phyloP scores from a whole-genome alignment of 805 yeast genomes.

The Candida patagonica region DNA sequence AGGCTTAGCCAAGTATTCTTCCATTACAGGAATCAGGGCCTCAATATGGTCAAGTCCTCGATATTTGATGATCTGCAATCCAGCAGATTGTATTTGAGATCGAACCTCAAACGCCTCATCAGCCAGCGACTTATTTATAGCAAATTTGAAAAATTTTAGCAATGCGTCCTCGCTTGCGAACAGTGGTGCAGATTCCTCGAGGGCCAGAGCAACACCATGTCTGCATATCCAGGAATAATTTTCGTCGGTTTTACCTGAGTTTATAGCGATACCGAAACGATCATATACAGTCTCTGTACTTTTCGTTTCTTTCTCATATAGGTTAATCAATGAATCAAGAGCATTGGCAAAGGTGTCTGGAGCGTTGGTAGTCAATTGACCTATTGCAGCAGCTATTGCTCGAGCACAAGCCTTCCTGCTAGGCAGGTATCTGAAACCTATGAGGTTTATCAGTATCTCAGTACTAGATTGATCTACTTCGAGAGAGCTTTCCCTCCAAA shows the following conservation, averaged over 20 bases:
- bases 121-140: conserved; percentile 47
- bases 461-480: conserved; percentile 39
- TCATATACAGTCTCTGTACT: conserved; percentile 76
- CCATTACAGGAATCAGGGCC: conserved; percentile 71
- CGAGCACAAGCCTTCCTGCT: conserved; percentile 64
- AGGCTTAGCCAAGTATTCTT: conserved; percentile 35
- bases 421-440: conserved; percentile 52
- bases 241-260: conserved; percentile 35
- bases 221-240: conserved; percentile 80
- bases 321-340: conserved; percentile 39
- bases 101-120: conserved; percentile 67
- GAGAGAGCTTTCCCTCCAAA: conserved; percentile 72
- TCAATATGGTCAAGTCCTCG: conserved; percentile 65
- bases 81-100: conserved; percentile 84
- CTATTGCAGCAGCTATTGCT: conserved; percentile 54
- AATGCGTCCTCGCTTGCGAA: conserved; percentile 35
- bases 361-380: conserved; percentile 17
- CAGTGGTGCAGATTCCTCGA: conserved; percentile 46
- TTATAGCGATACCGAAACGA: conserved; percentile 68
- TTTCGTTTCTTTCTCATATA: conserved; percentile 50
- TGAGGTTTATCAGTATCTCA: conserved; percentile 36
- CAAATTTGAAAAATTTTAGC: conserved; percentile 48
- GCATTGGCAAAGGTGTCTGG: conserved; percentile 24
- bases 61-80: conserved; percentile 54
- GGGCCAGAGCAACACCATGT: conserved; percentile 66